These are phyloP conservation scores for Gracilaria caudata DNA, from an alignment of 23 red algal species.

Conservation along the genomic window DNA sequence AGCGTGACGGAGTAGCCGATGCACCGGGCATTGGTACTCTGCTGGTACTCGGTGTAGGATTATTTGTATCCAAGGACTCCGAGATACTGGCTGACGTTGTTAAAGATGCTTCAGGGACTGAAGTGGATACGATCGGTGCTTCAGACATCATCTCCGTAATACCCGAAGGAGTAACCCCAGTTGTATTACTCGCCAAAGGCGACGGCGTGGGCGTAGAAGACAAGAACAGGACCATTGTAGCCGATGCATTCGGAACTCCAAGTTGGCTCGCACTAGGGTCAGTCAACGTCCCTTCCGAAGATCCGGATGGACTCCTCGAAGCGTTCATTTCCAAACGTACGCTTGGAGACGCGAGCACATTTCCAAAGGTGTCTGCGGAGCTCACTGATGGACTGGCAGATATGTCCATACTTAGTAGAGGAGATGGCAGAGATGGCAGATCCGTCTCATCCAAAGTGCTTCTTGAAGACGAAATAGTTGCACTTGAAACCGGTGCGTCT, in stretches of 20 bases:
- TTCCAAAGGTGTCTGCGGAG: background rate
- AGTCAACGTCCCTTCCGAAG: background rate
- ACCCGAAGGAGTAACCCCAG: background rate
- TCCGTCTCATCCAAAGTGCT: background rate
- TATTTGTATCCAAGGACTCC: background rate
- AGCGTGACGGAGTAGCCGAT: background rate
- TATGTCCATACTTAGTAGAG: background rate
- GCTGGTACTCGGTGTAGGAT: background rate
- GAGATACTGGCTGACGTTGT: background rate
- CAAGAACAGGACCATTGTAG: too few relatives aligned
- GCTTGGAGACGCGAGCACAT: background rate
- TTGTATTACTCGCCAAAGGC: background rate
- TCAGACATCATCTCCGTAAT: background rate
- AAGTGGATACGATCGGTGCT: background rate
- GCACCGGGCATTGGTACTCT: background rate
- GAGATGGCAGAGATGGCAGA: background rate
- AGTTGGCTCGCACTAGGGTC: background rate
- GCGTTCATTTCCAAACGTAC: background rate
- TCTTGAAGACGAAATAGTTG: background rate
- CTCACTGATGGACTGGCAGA: background rate
- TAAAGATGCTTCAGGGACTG: background rate
- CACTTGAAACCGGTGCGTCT: background rate
- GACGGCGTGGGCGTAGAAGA: background rate
- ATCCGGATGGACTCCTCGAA: background rate
- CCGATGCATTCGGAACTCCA: background rate